A percentile compares a stretch with the other conserved stretches of the same genome.
These are phyloP conservation scores for Ambrosiella xylebori DNA, from an alignment of 2,329 filamentous ascomycete species.

Conservation along the genomic window DNA sequence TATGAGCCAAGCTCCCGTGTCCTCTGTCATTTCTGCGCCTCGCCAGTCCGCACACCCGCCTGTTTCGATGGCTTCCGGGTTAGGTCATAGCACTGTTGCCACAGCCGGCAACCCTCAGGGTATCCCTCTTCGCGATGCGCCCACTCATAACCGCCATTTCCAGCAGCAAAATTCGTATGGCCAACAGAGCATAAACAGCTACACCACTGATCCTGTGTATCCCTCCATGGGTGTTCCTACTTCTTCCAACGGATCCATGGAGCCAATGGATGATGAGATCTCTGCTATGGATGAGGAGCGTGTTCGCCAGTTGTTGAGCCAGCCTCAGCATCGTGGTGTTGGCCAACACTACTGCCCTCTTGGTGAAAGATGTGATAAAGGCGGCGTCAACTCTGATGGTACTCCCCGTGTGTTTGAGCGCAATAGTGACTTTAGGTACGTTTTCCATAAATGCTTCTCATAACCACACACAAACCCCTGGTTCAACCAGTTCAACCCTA, in stretches of 20 bases:
- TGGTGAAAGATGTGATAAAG: constrained; percentile 10
- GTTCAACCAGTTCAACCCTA: too few species aligned
- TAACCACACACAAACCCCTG: background rate
- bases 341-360: constrained; percentile 11
- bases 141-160: background rate
- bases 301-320: constrained; percentile 8
- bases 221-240: background rate
- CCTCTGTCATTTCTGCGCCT: constrained; percentile 5
- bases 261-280: constrained; percentile 10
- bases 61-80: background rate
- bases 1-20: constrained; percentile 1
- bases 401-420: constrained; percentile 10
- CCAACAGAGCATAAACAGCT: background rate
- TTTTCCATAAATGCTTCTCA: background rate
- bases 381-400: constrained; percentile 6
- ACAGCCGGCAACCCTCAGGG: background rate
- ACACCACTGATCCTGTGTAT: constrained; percentile 1
- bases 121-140: constrained; percentile 1
- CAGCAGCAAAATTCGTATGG: background rate
- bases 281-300: constrained; percentile 8
- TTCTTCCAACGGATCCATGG: constrained; percentile 3
- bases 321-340: constrained; percentile 11
- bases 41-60: background rate
- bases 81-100: background rate
- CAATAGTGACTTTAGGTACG: constrained; percentile 11